Evolutionary conservation across 1,284 basidiomycete species (phyloP), one percentile per base, ranked within the genome.

Genomic region (Ustilago sp.): DNA sequence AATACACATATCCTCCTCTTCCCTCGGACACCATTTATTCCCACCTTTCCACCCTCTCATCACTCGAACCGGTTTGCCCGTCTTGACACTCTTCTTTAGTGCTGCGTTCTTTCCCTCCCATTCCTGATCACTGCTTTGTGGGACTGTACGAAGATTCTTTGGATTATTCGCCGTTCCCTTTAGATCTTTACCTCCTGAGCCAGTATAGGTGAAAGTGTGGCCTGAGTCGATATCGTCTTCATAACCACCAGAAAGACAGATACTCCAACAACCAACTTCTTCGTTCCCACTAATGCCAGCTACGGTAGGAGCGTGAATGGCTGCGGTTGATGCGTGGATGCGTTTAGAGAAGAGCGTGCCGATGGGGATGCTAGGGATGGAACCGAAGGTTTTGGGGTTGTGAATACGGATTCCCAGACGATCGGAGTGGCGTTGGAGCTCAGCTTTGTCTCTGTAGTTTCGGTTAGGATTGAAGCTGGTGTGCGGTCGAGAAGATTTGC

Each of bases 171-270:
- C 91, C 0, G 93, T 94, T 15, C 93, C 93, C 82, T 89, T 93
- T 35, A 95, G 88, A 83, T 94, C 92, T 51, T 93, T 89, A 12
- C 93, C 93, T 36, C 93, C 93, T 89, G 78, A 51, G 31, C 83
- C 76, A 6, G 79, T 80, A 68, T 86, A 93, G 84, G 85, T 93
- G 91, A 94, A 93, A 4, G 88, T 91, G 67, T 93, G 90, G 59
- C 93, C 93, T 3, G 91, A 83, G 75, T 94, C 93, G 23, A 94
- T 89, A 76, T 94, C 93, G 67, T 94, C 93, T 45, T 93, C 92
- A 77, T 94, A 94, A 1, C 88, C 87, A 15, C 93, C 93, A 52
- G 92, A 93, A 8, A 94, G 88, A 2, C 91, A 93, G 9, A 94
- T 89, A 56, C 91, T 92, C 80, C 91, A 92, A 8, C 92, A 92